Evolutionary conservation across 2,329 filamentous ascomycete species (phyloP), one percentile per base, ranked within the genome.

Genomic region (Penicillium sp.): DNA sequence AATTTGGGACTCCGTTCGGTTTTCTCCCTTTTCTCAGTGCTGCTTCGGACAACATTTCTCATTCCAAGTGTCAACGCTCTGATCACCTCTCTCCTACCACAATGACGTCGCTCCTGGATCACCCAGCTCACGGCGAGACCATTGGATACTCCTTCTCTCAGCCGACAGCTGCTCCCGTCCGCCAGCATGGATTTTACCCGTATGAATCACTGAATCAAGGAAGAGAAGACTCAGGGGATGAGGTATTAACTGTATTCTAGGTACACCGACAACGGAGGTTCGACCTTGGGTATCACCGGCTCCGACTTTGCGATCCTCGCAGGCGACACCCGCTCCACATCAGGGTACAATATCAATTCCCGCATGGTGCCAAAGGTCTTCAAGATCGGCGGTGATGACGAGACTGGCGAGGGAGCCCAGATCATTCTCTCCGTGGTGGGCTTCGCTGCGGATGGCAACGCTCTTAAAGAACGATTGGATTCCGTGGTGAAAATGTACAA

Each of bases 311-410:
- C 88, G 61, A 93, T 98, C 70, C 80, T 98, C 65, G 92, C 92
- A 30, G 92, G 93, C 69, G 92, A 98, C 73, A 98, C 92, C 55
- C 85, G 92, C 64, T 86, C 87, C 60, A 95, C 89, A 39, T 84
- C 85, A 50, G 92, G 93, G 62, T 98, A 95, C 80, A 95, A 84
- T 75, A 98, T 98, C 82, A 95, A 98, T 79, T 89, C 89, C 42
- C 85, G 92, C 58, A 90, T 85, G 73, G 79, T 83, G 42, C 92
- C 92, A 40, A 98, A 98, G 71, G 84, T 98, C 47, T 98, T 95
- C 79, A 88, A 85, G 69, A 93, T 98, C 54, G 92, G 93, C 44
- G 92, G 90, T 37, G 86, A 89, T 44, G 89, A 85, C 28, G 79
- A 87, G 35, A 82, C 86, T 39, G 86, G 93, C 64, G 79, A 84